Base-by-base conservation (phyloP, 2,329 filamentous ascomycete genomes). In the Ophiostoma triangulosporum region DNA sequence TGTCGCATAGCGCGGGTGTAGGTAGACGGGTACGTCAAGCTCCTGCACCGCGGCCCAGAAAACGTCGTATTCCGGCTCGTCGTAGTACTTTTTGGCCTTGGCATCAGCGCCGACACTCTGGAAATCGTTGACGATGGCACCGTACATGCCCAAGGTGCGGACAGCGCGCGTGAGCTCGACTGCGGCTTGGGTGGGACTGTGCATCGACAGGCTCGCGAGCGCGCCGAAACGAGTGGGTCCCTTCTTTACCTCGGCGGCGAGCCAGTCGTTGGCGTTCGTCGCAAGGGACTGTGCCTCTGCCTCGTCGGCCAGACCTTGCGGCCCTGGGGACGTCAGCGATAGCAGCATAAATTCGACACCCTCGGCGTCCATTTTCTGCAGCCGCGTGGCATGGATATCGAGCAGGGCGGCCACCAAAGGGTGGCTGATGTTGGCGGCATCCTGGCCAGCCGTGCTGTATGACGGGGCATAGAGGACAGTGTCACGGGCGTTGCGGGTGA, bases 281-380 rank as follows among this genome's bases (percentile, higher is more conserved):
- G 66, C 63, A n/a, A 67, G 54, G 1, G 46, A 40, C 6, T 56
- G 54, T 0, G 66, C 64, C 15, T 59, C 62, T 3, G 35, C 56
- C 0, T 62, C 56, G 45, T 66, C 61, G 1, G 54, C 46, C 35
- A 64, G 61, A 17, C 64, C 65, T 46, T 68, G 66, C 0, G 62
- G 60, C 0, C 66, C 65, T 0, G 65, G 65, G 0, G 65, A 64
- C 2, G 65, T 67, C 3, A 66, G 54, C 2, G 63, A 65, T 6
- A 68, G 60, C 5, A 68, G 60, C 62, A 67, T 68, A 59, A 66
- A 68, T 54, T 67, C 65, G 38, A 68, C 65, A 9, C 65, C 65
- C 35, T 66, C 61, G 26, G 61, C 62, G 53, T 67, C 65, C 66
- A 68, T 67, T 32, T 62, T 57, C 1, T 49, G 43, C 6, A 67